phyloP scores from a whole-genome alignment of 768 basidiomycete genomes.

The Boletus rubropictus region DNA sequence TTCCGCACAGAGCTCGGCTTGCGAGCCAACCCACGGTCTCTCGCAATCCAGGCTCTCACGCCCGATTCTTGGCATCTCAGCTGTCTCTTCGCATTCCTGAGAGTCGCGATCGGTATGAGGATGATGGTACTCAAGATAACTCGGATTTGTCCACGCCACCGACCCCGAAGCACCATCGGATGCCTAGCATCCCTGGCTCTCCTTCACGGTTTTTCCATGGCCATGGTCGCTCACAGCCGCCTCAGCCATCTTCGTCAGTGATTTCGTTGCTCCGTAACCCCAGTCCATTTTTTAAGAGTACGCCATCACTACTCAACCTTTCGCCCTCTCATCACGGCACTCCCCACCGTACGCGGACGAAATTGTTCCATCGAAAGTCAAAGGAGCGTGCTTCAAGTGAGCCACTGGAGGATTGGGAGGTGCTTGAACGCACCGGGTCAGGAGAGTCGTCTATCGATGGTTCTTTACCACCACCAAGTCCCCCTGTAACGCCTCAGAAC shows the following conservation, averaged over 20 bases:
- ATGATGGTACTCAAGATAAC: constrained; percentile 27
- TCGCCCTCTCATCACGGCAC: constrained; percentile 30
- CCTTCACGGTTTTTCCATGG: constrained; percentile 29
- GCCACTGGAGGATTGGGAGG: constrained; percentile 31
- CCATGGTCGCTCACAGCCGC: constrained; percentile 27
- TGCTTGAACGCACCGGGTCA: constrained; percentile 27
- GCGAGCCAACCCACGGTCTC: constrained; percentile 26
- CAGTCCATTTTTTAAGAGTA: constrained; percentile 33
- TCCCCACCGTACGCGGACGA: constrained; percentile 25
- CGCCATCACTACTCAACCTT: constrained; percentile 28
- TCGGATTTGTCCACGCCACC: constrained; percentile 30
- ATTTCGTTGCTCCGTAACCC: constrained; percentile 32
- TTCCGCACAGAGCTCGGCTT: constrained; percentile 28
- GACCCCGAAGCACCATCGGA: constrained; percentile 29
- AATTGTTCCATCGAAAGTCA: constrained; percentile 32
- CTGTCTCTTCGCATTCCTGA: constrained; percentile 31
- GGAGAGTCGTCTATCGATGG: constrained; percentile 23
- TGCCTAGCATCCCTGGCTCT: constrained; percentile 28
- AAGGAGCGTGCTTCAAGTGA: constrained; percentile 32
- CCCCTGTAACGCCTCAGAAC: constrained; percentile 21
- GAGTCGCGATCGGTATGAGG: constrained; percentile 29
- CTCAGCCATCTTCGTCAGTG: constrained; percentile 32
- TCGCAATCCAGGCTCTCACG: constrained; percentile 25
- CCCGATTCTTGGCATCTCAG: constrained; percentile 31
- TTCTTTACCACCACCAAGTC: constrained; percentile 17